These are phyloP conservation scores for Penicillium sp. DNA, from an alignment of 2,329 filamentous ascomycete genomes.

Conservation along the genomic window DNA sequence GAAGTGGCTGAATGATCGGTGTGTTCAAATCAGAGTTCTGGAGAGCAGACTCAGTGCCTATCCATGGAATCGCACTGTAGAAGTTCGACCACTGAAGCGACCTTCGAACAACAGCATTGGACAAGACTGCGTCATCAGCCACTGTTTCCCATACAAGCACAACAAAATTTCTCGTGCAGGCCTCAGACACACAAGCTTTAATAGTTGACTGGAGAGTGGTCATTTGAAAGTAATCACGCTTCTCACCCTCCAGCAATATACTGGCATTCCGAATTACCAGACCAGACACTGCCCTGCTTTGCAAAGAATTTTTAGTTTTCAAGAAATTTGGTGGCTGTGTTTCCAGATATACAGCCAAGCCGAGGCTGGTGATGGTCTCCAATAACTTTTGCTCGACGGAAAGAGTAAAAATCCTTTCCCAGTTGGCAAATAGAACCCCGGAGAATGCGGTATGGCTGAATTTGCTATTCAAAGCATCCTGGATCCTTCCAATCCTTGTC, in stretches of 20 bases:
- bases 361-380: conserved; percentile 34
- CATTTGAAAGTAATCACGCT: conserved; percentile 49
- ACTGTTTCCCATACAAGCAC: conserved; percentile 49
- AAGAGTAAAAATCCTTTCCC: conserved; percentile 35
- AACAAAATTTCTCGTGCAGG: conserved; percentile 45
- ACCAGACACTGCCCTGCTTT: conserved; percentile 37
- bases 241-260: conserved; percentile 42
- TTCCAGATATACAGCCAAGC: conserved; percentile 46
- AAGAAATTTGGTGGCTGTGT: conserved; percentile 43
- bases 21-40: conserved; percentile 34
- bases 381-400: conserved; percentile 32
- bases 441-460: conserved; percentile 36
- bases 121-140: conserved; percentile 37
- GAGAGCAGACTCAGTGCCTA: conserved; percentile 40
- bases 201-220: conserved; percentile 41
- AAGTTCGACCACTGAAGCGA: conserved; percentile 50
- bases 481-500: conserved; percentile 29
- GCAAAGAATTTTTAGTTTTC: conserved; percentile 34
- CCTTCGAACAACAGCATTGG: conserved; percentile 45
- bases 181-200: conserved; percentile 48
- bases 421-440: conserved; percentile 46
- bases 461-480: conserved; percentile 23
- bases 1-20: conserved; percentile 40
- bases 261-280: conserved; percentile 44
- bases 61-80: conserved; percentile 48